Evolutionary conservation across 106 monocot genomes (phyloP).

Genomic region (Vanilla planifolia): DNA sequence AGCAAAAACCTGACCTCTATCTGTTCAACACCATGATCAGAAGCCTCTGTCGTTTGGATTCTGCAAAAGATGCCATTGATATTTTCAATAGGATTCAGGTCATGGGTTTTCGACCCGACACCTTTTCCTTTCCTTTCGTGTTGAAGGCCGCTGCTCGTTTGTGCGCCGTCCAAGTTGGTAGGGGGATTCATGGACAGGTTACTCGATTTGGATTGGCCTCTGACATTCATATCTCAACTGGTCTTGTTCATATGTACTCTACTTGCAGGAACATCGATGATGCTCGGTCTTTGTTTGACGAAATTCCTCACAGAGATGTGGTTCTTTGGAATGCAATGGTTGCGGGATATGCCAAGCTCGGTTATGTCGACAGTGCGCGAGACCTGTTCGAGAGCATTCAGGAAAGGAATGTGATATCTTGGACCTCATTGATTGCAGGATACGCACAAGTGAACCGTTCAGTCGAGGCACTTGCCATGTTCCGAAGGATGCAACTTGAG

Average conservation of each 20-base stretch:
- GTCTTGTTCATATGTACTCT: slow-evolving; percentile 41
- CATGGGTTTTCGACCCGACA: slow-evolving; percentile 43
- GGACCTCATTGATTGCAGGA: slow-evolving; percentile 56
- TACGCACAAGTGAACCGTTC: slow-evolving; percentile 38
- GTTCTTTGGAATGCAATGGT: slow-evolving; percentile 68
- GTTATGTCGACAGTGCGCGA: slow-evolving; percentile 32
- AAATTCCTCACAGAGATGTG: slow-evolving; percentile 31
- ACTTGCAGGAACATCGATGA: slow-evolving; percentile 10
- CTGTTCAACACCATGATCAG: slow-evolving; percentile 61
- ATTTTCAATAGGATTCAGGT: slow-evolving; percentile 35
- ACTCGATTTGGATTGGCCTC: slow-evolving; percentile 23
- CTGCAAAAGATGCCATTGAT: slow-evolving; percentile 27
- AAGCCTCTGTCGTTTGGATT: slow-evolving; percentile 26
- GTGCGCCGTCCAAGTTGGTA: slow-evolving; percentile 16
- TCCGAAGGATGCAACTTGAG: slow-evolving; percentile 59
- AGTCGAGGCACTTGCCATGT: slow-evolving; percentile 41
- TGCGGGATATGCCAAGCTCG: slow-evolving; percentile 41
- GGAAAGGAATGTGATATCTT: slow-evolving; percentile 45
- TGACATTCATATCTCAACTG: slow-evolving; percentile 39
- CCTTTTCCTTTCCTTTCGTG: slow-evolving; percentile 57
- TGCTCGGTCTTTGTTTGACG: slow-evolving; percentile 61
- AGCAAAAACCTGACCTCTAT: slow-evolving; percentile 27
- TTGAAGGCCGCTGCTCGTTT: slow-evolving; percentile 48
- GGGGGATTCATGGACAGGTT: slow-evolving; percentile 39
- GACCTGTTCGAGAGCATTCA: slow-evolving; percentile 43